Evolutionary conservation across 371 early-diverging fungal species (phyloP).

Genomic region (Apophysomyces sp.): DNA sequence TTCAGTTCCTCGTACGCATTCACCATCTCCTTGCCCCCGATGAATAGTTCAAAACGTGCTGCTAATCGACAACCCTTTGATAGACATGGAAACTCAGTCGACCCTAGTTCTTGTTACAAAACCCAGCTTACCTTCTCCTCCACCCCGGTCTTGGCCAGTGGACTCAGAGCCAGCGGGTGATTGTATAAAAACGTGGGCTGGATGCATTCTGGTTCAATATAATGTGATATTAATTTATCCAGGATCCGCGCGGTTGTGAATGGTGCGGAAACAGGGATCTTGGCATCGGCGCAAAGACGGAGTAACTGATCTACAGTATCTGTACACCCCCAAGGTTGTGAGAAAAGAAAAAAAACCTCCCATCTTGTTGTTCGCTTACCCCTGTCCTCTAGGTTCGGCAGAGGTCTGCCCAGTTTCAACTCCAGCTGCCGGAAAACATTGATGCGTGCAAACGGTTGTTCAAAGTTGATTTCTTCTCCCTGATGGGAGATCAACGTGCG

Average conservation of each 20-base stretch:
- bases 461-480: conserved; percentile 66
- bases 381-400: conserved; percentile 54
- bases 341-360: no score
- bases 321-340: neutral
- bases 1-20: conserved; percentile 99
- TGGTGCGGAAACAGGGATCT: conserved; percentile 62
- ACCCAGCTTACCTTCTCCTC: conserved; percentile 22
- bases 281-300: conserved; percentile 48
- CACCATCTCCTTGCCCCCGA: conserved; percentile 90
- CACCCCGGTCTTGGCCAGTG: conserved; percentile 82
- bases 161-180: conserved; percentile 93
- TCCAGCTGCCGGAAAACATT: conserved; percentile 76
- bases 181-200: conserved; percentile 94
- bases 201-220: conserved; percentile 88
- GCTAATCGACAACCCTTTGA: conserved; percentile 47
- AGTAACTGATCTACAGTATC: conserved; percentile 46
- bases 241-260: conserved; percentile 81
- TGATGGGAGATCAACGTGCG: conserved; percentile 67
- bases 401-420: conserved; percentile 38
- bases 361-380: conserved; percentile 20
- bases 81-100: neutral
- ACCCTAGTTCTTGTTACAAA: neutral
- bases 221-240: conserved; percentile 89
- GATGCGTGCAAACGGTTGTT: conserved; percentile 76
- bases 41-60: conserved; percentile 94